Conservation (phyloP, 2,329 filamentous ascomycete genomes). For the Eutypa lata region DNA sequence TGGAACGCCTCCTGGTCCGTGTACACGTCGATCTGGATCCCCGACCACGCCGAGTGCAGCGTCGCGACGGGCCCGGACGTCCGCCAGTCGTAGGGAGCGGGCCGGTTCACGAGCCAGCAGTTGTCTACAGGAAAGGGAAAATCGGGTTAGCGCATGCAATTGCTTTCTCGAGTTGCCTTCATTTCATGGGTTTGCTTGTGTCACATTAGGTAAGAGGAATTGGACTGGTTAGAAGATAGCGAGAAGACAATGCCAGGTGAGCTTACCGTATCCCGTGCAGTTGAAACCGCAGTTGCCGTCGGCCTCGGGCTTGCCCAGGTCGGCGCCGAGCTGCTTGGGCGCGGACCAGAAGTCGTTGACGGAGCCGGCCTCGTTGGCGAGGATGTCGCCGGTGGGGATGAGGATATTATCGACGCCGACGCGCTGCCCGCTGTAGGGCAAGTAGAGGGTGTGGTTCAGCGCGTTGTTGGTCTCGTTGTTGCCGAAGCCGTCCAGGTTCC, state of each 20-base stretch:
- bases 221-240: not conserved
- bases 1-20: conserved; percentile 86
- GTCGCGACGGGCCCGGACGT: conserved; percentile 53
- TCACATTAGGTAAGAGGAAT: no score
- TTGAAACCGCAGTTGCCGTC: conserved; percentile 72
- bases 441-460: conserved; percentile 68
- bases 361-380: conserved; percentile 62
- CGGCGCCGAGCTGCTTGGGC: conserved; percentile 75
- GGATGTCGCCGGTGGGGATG: conserved; percentile 73
- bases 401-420: conserved; percentile 68
- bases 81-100: conserved; percentile 63
- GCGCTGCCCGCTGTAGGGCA: conserved; percentile 71
- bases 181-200: no score
- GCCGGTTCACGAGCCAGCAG: conserved; percentile 66
- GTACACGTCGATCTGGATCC: conserved; percentile 78
- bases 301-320: conserved; percentile 60
- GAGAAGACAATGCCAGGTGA: not conserved
- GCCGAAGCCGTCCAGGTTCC: conserved; percentile 78
- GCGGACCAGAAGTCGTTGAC: conserved; percentile 81
- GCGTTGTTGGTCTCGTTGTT: conserved; percentile 65
- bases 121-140: conserved; percentile 45
- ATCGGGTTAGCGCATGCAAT: not conserved
- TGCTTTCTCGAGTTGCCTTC: no score
- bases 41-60: conserved; percentile 71
- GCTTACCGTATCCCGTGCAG: conserved; percentile 80